A percentile compares a stretch with the other conserved stretches of the same genome.
These are phyloP conservation scores for Gossypium rotundifolium DNA, from an alignment of 345 rosid genomes.

Conservation along the genomic window DNA sequence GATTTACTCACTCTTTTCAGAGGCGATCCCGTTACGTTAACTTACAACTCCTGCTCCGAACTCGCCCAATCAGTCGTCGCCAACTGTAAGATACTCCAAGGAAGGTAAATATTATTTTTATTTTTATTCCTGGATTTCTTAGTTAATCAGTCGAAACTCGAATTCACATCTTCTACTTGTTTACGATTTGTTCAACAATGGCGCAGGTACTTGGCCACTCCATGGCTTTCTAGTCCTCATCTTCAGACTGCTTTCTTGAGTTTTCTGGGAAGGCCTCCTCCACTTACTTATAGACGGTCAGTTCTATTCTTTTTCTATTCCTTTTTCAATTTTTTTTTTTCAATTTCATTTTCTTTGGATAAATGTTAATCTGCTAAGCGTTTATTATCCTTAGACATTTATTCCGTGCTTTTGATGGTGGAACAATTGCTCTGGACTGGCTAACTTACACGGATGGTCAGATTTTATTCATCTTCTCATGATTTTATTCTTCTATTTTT, in stretches of 20 bases:
- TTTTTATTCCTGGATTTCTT: not conserved
- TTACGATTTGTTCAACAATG: not conserved
- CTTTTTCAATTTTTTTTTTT: not conserved
- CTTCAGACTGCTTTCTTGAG: slow-evolving; percentile 57
- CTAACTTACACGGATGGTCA: slow-evolving; percentile 52
- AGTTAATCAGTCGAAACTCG: not conserved
- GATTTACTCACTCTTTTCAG: slow-evolving; percentile 44
- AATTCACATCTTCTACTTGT: not conserved
- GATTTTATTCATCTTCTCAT: not conserved
- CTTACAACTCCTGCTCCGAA: slow-evolving; percentile 37
- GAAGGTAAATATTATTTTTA: not conserved
- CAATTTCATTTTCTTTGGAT: not conserved
- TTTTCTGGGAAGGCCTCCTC: slow-evolving; percentile 59
- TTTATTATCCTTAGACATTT: slow-evolving; percentile 37
- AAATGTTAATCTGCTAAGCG: not conserved
- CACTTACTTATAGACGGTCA: slow-evolving; percentile 61
- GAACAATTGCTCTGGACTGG: slow-evolving; percentile 91
- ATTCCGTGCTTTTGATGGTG: slow-evolving; percentile 71
- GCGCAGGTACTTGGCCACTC: slow-evolving; percentile 58
- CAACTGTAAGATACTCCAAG: slow-evolving; percentile 46
- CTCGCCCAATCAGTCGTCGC: slow-evolving; percentile 50
- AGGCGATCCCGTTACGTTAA: slow-evolving; percentile 37
- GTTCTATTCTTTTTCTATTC: not conserved
- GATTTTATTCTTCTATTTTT: not conserved
- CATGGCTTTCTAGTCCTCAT: slow-evolving; percentile 90